Base-by-base conservation (phyloP, 306 rosid genomes). In the Prinsepia uniflora region DNA sequence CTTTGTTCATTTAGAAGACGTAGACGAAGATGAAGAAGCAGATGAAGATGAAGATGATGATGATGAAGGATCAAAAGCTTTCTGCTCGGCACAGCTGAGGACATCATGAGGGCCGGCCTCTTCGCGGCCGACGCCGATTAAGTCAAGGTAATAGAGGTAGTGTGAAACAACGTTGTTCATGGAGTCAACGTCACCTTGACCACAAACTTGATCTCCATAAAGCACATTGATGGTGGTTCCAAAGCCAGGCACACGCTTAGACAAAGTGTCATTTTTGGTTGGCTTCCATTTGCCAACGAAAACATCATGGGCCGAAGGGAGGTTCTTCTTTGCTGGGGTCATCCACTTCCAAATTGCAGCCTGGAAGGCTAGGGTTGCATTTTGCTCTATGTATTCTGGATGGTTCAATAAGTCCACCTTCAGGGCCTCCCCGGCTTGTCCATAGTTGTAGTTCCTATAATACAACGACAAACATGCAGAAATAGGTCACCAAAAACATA, bases 241-340 rank as follows among this genome's bases (percentile, higher is more conserved):
- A 62, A 88, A 88, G 24, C 98, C 98, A 40, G 98, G 97, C 61
- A 81, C 18, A 10, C 98, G 77, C 7, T 93, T 82, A 44, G 77
- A 80, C 63, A 81, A 6, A 0, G 98, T 93, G 88, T 93, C 98
- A 5, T 93, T 93, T 91, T 85, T 93, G 70, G 86, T 84, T 0
- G 98, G 98, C 80, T 93, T 93, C 98, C 98, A 93, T 68, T 84
- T 85, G 24, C 97, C 98, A 22, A 93, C 92, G 0, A 93, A 90
- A 63, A n/a, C 89, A 7, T 93, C 98, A 11, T 93, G 98, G 20
- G 96, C 89, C 8, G 98, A 90, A 63, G 98, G 98, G 75, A 83
- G 87, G 20, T 71, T 49, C 88, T 88, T 90, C 82, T 83, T 90
- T 17, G 64, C 43, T 19, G 98, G 96, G 3, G 87, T 88, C 96